Conservation (phyloP, 129 eudicot species). For the Helichrysum umbraculigerum region DNA sequence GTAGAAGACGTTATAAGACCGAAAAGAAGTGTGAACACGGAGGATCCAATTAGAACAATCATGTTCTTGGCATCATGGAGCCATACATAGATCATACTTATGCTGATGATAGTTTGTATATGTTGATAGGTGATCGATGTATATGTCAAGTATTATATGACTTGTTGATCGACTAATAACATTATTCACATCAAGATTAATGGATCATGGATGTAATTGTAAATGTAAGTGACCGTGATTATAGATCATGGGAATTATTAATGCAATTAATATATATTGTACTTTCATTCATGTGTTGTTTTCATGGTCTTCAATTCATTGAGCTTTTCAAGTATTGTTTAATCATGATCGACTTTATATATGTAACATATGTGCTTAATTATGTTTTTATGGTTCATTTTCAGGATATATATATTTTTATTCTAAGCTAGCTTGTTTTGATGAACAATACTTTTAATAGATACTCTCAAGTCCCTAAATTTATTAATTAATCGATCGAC, state of each 20-base stretch:
- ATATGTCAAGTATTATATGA: background rate
- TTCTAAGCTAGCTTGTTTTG: no score
- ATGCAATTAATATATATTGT: no score
- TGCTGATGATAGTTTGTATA: background rate
- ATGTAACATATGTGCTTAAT: no score
- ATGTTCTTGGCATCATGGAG: slow-evolving; percentile 87
- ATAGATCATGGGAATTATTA: slow-evolving; percentile 4
- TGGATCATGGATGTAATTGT: background rate
- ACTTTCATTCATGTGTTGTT: background rate
- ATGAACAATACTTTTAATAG: no score
- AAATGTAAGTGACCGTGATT: background rate
- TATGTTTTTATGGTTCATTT: background rate
- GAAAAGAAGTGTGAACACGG: slow-evolving; percentile 29
- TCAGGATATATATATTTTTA: no score
- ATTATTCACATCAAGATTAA: slow-evolving; percentile 24
- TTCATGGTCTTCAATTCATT: no score
- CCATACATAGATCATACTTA: slow-evolving; percentile 40
- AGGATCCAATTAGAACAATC: slow-evolving; percentile 71
- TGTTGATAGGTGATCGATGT: slow-evolving; percentile 6
- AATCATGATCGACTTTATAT: no score
- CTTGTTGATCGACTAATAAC: slow-evolving; percentile 10
- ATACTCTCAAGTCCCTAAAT: no score
- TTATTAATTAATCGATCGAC: no score
- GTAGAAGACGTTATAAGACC: slow-evolving; percentile 36
- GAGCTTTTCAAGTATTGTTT: no score